A percentile compares a stretch with the other conserved stretches of the same genome.
These are phyloP conservation scores for Musa schizocarpa DNA, from an alignment of 176 grass and related monocot species.

Conservation along the genomic window DNA sequence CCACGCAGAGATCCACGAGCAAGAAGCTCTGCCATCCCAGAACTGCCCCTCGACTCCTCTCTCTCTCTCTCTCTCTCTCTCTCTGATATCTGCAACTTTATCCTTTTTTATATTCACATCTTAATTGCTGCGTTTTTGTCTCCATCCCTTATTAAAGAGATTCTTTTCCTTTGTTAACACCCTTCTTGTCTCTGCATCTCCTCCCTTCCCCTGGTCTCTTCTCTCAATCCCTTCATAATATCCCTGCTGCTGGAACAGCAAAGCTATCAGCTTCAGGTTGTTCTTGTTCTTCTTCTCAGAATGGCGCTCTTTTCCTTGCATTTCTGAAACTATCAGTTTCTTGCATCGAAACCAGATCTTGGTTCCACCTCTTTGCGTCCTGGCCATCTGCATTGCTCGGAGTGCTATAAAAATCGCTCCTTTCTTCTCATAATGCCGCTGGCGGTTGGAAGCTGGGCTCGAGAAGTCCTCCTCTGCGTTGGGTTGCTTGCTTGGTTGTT, in stretches of 20 bases:
- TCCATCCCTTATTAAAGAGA: not conserved
- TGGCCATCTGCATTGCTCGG: not conserved
- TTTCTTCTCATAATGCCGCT: not conserved
- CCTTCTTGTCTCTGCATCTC: not conserved
- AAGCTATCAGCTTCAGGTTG: not conserved
- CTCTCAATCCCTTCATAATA: not conserved
- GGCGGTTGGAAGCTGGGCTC: not conserved
- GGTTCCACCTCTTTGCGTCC: not conserved
- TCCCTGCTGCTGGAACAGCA: not conserved
- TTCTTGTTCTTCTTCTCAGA: too few species aligned
- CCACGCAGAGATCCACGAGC: too few species aligned
- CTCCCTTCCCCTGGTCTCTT: not conserved
- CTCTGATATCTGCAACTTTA: too few species aligned
- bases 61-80: not conserved
- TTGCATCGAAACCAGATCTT: too few species aligned
- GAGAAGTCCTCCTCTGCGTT: conserved; percentile 15
- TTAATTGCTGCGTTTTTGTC: not conserved
- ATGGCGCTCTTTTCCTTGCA: too few species aligned
- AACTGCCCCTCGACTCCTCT: not conserved
- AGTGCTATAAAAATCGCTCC: not conserved
- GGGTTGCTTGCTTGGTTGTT: conserved; percentile 35
- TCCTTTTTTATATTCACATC: not conserved
- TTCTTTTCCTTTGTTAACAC: not conserved
- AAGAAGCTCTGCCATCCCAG: too few species aligned
- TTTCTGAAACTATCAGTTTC: too few species aligned